Evolutionary conservation across 768 basidiomycete species (phyloP), one percentile per base, ranked within the genome.

Genomic region (Hygrocybe punicea): DNA sequence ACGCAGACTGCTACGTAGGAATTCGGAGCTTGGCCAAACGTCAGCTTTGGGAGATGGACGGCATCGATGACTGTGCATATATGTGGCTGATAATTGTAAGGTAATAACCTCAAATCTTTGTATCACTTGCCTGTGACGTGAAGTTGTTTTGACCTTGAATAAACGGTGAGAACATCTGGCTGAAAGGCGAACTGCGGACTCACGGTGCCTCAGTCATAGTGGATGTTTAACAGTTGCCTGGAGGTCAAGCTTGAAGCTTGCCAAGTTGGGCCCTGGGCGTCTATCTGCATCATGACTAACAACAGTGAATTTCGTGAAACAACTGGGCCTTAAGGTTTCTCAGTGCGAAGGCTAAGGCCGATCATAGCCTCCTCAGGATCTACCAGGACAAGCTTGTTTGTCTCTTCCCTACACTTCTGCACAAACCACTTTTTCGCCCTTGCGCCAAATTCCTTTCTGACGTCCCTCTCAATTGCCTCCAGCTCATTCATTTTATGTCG

Each of bases 401-500:
- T 29, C 29, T 29, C 29, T 29, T 29, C 29, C 29, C 29, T 4
- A 29, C 59, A 59, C 44, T 55, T 60, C 19, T 46, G 49, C 34
- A 45, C 37, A 36, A 57, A 65, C 63, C 63, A 65, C 8, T 16
- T 6, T 39, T 36, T 57, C 6, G 62, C 64, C 36, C 60, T 35
- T 16, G 6, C 49, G 14, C 42, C 54, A 9, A 63, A 7, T 33
- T 60, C 62, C 39, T 35, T 60, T 51, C 34, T 63, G 10, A 58
- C 62, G 5, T 61, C 64, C 49, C 21, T 56, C 56, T 63, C 64
- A 9, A 50, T 34, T 19, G 58, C 56, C 9, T 58, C 62, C 4
- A 63, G 55, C 9, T 55, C 49, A 17, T 53, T 56, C 64, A 65
- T 62, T 29, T 65, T 59, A 25, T 62, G 58, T 46, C 58, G 23